Conservation (phyloP, 768 basidiomycete species). For the Omphalotus guepiniiformis region DNA sequence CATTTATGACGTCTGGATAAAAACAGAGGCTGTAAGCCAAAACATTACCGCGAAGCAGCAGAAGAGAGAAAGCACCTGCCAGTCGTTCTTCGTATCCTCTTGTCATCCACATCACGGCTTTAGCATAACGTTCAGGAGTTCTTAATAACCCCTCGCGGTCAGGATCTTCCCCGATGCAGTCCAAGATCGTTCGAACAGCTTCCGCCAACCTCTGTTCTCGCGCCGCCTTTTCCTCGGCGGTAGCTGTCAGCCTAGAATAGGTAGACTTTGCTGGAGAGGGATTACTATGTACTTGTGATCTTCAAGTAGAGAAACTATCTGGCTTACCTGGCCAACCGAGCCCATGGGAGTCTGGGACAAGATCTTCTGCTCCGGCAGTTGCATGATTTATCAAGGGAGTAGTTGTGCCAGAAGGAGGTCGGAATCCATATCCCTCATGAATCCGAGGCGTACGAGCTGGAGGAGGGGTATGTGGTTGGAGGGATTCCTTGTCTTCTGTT, state of each 20-base stretch:
- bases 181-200: slow-evolving; percentile 89
- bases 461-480: slow-evolving; percentile 1
- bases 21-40: slow-evolving; percentile 9
- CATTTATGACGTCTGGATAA: slow-evolving; percentile 88
- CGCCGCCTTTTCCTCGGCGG: slow-evolving; percentile 63
- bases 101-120: slow-evolving; percentile 99
- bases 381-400: slow-evolving; percentile 47
- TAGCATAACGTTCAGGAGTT: slow-evolving; percentile 94
- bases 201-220: slow-evolving; percentile 74
- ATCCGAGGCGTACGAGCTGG: slow-evolving; percentile 29
- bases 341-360: slow-evolving; percentile 60
- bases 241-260: slow-evolving; percentile 76
- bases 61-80: slow-evolving; percentile 50
- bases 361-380: slow-evolving; percentile 7
- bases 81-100: slow-evolving; percentile 96
- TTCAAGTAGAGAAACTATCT: background rate
- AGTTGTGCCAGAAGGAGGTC: slow-evolving; percentile 59
- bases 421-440: slow-evolving; percentile 82
- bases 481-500: background rate
- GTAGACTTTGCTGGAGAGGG: slow-evolving; percentile 78
- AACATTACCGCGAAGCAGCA: slow-evolving; percentile 11
- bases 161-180: slow-evolving; percentile 98
- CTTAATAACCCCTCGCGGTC: slow-evolving; percentile 87
- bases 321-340: slow-evolving; percentile 86
- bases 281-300: background rate